A percentile compares a stretch with the other conserved stretches of the same genome.
phyloP scores from a whole-genome alignment of 2,329 filamentous ascomycete genomes.

The Pezicula neosporulosa region DNA sequence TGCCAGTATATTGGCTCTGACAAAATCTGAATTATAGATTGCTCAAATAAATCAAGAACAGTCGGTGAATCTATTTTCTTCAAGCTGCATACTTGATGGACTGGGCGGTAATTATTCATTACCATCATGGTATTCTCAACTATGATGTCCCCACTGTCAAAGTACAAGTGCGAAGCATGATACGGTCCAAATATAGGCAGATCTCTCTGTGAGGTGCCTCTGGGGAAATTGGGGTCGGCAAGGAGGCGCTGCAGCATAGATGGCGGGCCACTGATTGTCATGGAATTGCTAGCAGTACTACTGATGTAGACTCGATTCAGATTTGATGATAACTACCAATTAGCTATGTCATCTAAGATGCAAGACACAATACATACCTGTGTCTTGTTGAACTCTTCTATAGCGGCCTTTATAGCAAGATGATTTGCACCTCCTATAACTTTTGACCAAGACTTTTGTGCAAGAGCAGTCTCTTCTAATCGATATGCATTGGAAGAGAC shows the following conservation, averaged over 20 bases:
- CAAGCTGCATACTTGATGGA: slow-evolving; percentile 9
- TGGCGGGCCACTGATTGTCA: slow-evolving; percentile 19
- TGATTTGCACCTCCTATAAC: slow-evolving; percentile 8
- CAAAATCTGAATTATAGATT: too few relatives aligned
- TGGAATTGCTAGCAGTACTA: slow-evolving; percentile 8
- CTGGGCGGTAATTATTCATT: not conserved
- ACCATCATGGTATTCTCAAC: too few relatives aligned
- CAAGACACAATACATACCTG: not conserved
- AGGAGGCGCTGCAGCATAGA: not conserved
- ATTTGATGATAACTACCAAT: not conserved
- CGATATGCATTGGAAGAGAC: slow-evolving; percentile 23
- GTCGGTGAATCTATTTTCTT: too few relatives aligned
- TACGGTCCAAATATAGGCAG: slow-evolving; percentile 12
- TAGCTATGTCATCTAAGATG: too few relatives aligned
- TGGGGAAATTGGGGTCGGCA: slow-evolving; percentile 8
- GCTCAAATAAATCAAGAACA: too few relatives aligned
- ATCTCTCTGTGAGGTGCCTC: slow-evolving; percentile 3
- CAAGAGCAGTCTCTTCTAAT: slow-evolving; percentile 8
- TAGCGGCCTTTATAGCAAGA: slow-evolving; percentile 5
- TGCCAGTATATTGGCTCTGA: too few relatives aligned
- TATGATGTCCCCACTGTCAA: too few relatives aligned
- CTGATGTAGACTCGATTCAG: slow-evolving; percentile 16
- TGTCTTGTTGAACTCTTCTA: slow-evolving; percentile 14
- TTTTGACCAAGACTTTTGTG: slow-evolving; percentile 15
- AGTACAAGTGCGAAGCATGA: slow-evolving; percentile 27